Evolutionary conservation across 257 asterid genomes (phyloP), one percentile per base, ranked within the genome.

Genomic region (Lithospermum erythrorhizon): DNA sequence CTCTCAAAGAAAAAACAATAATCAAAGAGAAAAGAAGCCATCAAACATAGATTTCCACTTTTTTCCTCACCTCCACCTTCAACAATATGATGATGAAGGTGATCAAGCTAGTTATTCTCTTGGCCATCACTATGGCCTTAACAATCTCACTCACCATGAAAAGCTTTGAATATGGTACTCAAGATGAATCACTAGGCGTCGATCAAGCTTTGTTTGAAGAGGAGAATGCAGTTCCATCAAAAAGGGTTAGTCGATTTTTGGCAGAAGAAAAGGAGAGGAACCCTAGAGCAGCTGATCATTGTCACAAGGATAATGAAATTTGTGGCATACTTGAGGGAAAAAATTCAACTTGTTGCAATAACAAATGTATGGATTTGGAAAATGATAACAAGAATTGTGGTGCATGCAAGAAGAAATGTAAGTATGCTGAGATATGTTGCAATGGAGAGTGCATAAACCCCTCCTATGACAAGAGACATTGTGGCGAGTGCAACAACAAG

Each of bases 41-140:
- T 13, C 17, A 41, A 41, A 41, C 49, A 41, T 41, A 41, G 49
- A 41, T 41, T 13, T 41, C 49, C 49, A 9, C 49, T 41, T 1
- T 14, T 41, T 19, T 3, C 41, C 6, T 20, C 20, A 3, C 18
- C 61, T 37, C 73, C 71, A 53, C 48, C 73, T 64, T 53, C 7
- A 61, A 71, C 54, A 55, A 41, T 41, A 84, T 79, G 32, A 84
- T 79, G 32, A 27, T 27, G 89, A 76, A 64, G 79, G 75, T 70
- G 65, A 61, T 73, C 74, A 78, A 71, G 45, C 41, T 72, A 45
- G 25, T 72, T 21, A 63, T 76, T 49, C 5, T 74, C 55, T 16
- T 68, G 53, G 64, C 69, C 58, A 30, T 78, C 59, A 20, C 75
- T 32, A 52, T 65, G 77, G 76, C 84, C 66, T 0, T 79, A 70